Conservation (phyloP, 2,329 filamentous ascomycete species). For the Coniochaeta sp. region DNA sequence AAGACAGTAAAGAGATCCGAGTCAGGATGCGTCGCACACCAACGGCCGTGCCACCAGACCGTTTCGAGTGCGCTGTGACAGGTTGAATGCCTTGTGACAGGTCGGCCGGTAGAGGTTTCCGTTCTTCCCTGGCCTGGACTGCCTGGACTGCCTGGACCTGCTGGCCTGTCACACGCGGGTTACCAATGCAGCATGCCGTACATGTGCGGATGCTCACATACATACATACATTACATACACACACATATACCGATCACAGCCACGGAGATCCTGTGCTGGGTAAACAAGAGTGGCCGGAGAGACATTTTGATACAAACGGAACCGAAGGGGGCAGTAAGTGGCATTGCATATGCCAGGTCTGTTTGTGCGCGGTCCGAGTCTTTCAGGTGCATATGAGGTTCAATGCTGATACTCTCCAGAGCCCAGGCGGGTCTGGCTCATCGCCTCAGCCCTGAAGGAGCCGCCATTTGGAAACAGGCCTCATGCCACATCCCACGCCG, state of each 20-base stretch:
- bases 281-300: not conserved
- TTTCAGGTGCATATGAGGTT: no score
- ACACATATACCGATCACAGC: not conserved
- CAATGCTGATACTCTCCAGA: no score
- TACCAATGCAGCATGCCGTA: not conserved
- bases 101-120: not conserved
- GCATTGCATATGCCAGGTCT: no score
- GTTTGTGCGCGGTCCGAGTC: no score
- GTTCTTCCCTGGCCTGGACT: not conserved
- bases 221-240: not conserved
- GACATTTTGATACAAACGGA: not conserved
- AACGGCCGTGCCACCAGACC: not conserved
- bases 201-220: no score
- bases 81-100: not conserved
- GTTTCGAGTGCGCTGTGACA: not conserved
- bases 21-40: not conserved
- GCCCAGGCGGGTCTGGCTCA: no score
- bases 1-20: not conserved
- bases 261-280: not conserved
- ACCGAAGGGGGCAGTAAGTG: no score
- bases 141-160: no score
- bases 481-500: no score
- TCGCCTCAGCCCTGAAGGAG: no score
- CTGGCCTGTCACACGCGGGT: not conserved
- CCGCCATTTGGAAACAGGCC: no score